Evolutionary conservation across 768 basidiomycete genomes (phyloP).

Genomic region (Amanita brunnescens): DNA sequence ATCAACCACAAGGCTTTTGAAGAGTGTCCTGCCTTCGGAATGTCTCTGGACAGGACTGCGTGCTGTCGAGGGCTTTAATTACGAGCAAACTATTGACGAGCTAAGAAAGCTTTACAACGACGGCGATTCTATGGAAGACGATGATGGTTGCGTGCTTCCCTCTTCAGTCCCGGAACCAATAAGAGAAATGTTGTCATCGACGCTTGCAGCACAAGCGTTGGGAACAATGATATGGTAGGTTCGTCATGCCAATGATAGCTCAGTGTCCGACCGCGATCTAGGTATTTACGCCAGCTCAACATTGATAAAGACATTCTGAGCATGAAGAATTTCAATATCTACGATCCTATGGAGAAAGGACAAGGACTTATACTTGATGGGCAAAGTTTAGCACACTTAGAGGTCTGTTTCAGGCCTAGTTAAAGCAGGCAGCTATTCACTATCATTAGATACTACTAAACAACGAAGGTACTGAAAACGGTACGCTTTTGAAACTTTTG

Average conservation of each 20-base stretch:
- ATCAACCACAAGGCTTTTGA: conserved; percentile 73
- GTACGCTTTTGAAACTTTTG: conserved; percentile 76
- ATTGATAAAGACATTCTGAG: conserved; percentile 92
- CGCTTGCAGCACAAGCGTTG: conserved; percentile 70
- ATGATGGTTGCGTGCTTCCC: conserved; percentile 34
- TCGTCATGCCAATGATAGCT: conserved; percentile 9
- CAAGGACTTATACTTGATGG: conserved; percentile 84
- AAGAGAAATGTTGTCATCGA: conserved; percentile 56
- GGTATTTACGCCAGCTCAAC: conserved; percentile 88
- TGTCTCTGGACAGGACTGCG: conserved; percentile 89
- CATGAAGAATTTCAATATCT: conserved; percentile 96
- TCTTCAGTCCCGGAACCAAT: conserved; percentile 61
- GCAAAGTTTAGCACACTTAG: conserved; percentile 90
- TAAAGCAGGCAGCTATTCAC: not conserved
- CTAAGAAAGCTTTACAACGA: conserved; percentile 52
- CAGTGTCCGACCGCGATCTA: conserved; percentile 21
- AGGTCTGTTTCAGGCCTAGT: conserved; percentile 37
- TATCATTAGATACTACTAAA: conserved; percentile 66
- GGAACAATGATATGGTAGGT: conserved; percentile 87
- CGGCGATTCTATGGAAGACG: conserved; percentile 30
- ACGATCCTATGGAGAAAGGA: conserved; percentile 92
- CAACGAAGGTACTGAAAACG: conserved; percentile 89
- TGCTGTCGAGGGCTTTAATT: conserved; percentile 73
- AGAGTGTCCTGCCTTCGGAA: conserved; percentile 65
- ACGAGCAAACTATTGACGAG: conserved; percentile 60